Base-by-base conservation (phyloP, 148 eudicot genomes). In the Polygonum aviculare region DNA sequence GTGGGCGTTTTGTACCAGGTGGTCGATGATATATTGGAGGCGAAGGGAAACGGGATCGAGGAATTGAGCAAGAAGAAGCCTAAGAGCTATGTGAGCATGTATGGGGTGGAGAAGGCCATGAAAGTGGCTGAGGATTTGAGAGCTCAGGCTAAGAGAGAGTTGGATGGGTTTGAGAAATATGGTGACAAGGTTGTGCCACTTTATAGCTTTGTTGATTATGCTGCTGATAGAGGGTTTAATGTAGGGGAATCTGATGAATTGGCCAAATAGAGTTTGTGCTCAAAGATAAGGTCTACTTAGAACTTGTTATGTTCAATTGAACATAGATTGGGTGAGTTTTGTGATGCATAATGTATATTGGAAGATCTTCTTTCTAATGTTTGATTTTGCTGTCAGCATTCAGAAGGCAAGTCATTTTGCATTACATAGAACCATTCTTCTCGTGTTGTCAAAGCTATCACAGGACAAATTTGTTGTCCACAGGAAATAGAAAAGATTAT, bases 1-100 rank as follows among this genome's bases (percentile, higher is more conserved):
- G 98, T 93, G 7, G 98, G 98, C 11, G 82, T 93, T n/a, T 73
- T 93, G 74, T 93, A 93, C 78, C 92, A 91, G 72, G 88, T 93
- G 75, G 90, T 89, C 69, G 91, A 91, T 71, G 97, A 91, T 57
- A 78, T 93, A 10, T 76, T 82, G 76, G 85, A 87, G 72, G 94
- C 80, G 47, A 81, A 86, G 74, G 80, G 19, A 39, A 81, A 62
- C 57, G 63, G 14, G 14, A 67, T 35, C 7, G 81, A 77, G 3
- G 84, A 26, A 19, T 65, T 71, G 67, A 55, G 74, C 52, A 79
- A 78, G 71, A 85, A 76, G 74, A 82, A 78, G 72, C 86, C 83
- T 18, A 93, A 93, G 84, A 91, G 91, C 75, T 93, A 93, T 77
- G 97, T 91, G 21, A 78, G 84, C n/a, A 87, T 86, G 7, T 93